Conservation (phyloP, 192 early-diverging fungal species). For the Jimgerdemannia lactiflua region DNA sequence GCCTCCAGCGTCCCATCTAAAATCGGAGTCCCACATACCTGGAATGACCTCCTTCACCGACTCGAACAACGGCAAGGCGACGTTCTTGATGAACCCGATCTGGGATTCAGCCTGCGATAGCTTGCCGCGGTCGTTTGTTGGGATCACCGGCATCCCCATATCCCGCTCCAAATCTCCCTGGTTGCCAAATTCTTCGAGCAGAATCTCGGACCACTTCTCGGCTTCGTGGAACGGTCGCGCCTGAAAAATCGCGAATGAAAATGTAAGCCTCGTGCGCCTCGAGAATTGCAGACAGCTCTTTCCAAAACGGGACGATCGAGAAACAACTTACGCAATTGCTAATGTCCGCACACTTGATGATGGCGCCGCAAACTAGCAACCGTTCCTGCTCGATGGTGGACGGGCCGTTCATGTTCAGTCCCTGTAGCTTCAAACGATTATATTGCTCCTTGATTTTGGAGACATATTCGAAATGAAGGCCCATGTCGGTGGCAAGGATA, state of each 20-base stretch:
- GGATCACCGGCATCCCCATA: slow-evolving; percentile 54
- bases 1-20: neutral
- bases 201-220: slow-evolving; percentile 62
- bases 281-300: neutral
- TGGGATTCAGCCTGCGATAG: slow-evolving; percentile 46
- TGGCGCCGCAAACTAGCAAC: slow-evolving; percentile 58
- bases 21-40: slow-evolving; percentile 19
- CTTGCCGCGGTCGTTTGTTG: slow-evolving; percentile 46
- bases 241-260: slow-evolving; percentile 13
- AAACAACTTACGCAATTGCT: slow-evolving; percentile 61
- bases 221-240: slow-evolving; percentile 69
- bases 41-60: slow-evolving; percentile 41
- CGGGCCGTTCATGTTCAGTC: slow-evolving; percentile 29
- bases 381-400: slow-evolving; percentile 55
- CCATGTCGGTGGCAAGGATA: slow-evolving; percentile 82
- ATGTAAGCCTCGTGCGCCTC: neutral
- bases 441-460: slow-evolving; percentile 63
- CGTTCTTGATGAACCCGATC: slow-evolving; percentile 47
- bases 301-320: neutral
- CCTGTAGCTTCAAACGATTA: slow-evolving; percentile 41
- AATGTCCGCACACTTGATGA: slow-evolving; percentile 84
- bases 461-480: slow-evolving; percentile 75
- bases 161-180: slow-evolving; percentile 75
- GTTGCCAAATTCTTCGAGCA: slow-evolving; percentile 65
- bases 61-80: slow-evolving; percentile 50